Base-by-base conservation (phyloP, 2,329 filamentous ascomycete species). In the Cladosporium austrohemisphaericum region DNA sequence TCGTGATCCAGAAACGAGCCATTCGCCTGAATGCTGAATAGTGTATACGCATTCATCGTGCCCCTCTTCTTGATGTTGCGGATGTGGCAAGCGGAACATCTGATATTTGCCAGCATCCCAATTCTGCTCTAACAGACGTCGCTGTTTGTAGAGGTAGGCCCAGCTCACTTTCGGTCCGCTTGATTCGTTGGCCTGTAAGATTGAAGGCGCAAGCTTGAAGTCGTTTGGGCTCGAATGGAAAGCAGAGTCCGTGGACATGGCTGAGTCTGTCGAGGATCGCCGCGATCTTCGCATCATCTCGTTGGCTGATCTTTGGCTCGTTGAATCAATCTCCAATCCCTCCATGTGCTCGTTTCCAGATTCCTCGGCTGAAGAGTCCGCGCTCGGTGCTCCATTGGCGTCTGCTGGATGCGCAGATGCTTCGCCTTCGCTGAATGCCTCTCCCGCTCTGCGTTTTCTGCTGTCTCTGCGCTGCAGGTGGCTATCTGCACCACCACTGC, bases 41-140 rank as follows among this genome's bases (percentile, higher is more conserved):
- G 88, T 92, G 68, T 98, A 98, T 10, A 98, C 90, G 66, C 91
- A 97, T 64, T 97, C 92, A 16, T 77, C 78, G 64, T 98, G 93
- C 1, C 88, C 88, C 65, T 97, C 92, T 25, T 87, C 78, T 1
- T 83, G 82, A 60, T 90, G 77, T 29, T 81, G 77, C 0, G 90
- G 90, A 61, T 95, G 89, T 0, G 93, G 93, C 1, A 98, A 78
- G 65, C 94, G 89, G 61, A 97, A 97, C 55, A 91, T 94, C 3
- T 77, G 81, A 65, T 80, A 95, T 51, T 83, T 85, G 3, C 88
- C 91, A 16, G 83, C 78, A 52, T 88, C 83, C 93, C 93, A 98
- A 65, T 98, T 97, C 6, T 85, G 82, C 69, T 98, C 93, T 11
- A 98, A 73, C 18, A 83, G 79, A 49, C 84, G 80, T 52, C 93